Base-by-base conservation (phyloP, 2,329 filamentous ascomycete species). In the Colletotrichum scovillei region DNA sequence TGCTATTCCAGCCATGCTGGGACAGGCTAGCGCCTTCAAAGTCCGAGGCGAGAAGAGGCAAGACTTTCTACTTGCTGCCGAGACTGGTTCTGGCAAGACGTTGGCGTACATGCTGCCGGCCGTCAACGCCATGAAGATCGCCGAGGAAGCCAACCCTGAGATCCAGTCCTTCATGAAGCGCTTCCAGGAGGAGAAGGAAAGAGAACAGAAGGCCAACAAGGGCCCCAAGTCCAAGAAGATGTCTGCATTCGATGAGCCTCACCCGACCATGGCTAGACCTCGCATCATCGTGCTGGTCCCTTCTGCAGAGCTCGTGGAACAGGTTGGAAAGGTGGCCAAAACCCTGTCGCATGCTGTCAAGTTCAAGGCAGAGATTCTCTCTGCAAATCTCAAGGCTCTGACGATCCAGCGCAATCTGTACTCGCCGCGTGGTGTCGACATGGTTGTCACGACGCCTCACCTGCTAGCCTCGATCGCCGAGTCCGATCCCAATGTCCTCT, bases 31-130 rank as follows among this genome's bases (percentile, higher is more conserved):
- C 24, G 83, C 83, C 6, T 82, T 81, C 67, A 81, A 77, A 77
- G 68, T 74, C 63, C 78, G 79, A 3, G 79, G 69, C 32, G 64
- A 69, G 2, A 68, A 78, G 69, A 88, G 79, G 76, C 83, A 84
- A 73, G 89, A 86, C 84, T 98, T 94, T 79, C 88, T 99, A 14
- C 87, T 99, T 63, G 97, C 97, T 4, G 97, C 97, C 12, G 97
- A 99, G 86, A 99, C 97, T 0, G 97, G 97, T 14, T 98, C 97
- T 0, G 97, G 97, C 73, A 99, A 99, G 86, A 99, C 97, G 1
- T 86, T 99, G 74, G 95, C 97, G 9, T 99, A 99, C 80, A 86
- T 98, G 5, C 84, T 98, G 5, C 97, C 97, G 0, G 89, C 92
- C 19, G 87, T 99, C 65, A 92, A 99, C 82, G 93, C 94, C 9